Percentiles rank a stretch among this genome's conserved stretches.
Conservation (phyloP, 306 rosid species). For the Trichosanthes truncata region DNA sequence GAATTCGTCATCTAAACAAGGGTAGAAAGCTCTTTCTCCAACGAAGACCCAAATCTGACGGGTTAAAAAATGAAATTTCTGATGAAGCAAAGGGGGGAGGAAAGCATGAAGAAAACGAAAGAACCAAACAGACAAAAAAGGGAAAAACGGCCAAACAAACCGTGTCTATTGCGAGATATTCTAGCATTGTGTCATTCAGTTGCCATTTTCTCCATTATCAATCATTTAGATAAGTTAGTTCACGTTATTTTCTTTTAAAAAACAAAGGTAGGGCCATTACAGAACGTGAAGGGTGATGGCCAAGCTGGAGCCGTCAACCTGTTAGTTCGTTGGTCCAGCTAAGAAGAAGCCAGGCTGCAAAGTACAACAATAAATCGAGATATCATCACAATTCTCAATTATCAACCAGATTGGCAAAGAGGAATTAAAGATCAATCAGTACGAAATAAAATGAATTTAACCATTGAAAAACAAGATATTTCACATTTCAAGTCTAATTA, state of each 20-base stretch:
- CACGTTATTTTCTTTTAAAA: neutral
- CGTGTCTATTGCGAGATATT: neutral
- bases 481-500: neutral
- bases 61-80: neutral
- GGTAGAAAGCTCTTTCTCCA: neutral
- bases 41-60: neutral
- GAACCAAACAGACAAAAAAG: too few relatives aligned
- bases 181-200: neutral
- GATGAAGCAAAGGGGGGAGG: too few relatives aligned
- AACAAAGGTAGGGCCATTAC: neutral
- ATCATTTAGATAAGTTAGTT: neutral
- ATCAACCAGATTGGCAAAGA: neutral
- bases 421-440: neutral
- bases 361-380: neutral
- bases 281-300: neutral
- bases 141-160: neutral
- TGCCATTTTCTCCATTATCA: neutral
- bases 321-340: neutral
- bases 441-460: neutral
- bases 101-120: neutral
- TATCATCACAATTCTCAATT: neutral
- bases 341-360: conserved; percentile 1
- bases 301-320: neutral
- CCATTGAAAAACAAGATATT: neutral
- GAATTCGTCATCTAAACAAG: neutral